A percentile compares a stretch with the other conserved stretches of the same genome.
phyloP scores from a whole-genome alignment of 169 alveolate genomes.

The Eimeria sp. region DNA sequence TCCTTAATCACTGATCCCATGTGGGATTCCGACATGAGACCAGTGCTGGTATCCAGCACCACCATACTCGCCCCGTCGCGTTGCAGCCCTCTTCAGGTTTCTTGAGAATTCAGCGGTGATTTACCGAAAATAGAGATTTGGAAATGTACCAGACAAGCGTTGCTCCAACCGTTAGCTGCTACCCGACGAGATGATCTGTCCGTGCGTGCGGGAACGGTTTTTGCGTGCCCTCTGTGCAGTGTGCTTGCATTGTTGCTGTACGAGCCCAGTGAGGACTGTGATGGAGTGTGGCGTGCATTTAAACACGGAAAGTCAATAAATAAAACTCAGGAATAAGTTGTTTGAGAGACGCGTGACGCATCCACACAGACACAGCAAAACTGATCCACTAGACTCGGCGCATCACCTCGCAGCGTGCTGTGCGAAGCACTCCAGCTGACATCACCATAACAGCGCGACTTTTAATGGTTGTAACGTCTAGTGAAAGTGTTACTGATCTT shows the following conservation, averaged over 20 bases:
- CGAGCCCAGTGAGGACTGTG: not conserved
- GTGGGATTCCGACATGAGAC: conserved; percentile 61
- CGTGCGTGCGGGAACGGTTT: conserved; percentile 13
- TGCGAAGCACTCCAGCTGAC: too few relatives aligned
- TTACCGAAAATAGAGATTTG: not conserved
- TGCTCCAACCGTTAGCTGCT: not conserved
- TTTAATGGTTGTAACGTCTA: too few relatives aligned
- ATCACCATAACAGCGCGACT: too few relatives aligned
- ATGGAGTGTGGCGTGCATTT: not conserved
- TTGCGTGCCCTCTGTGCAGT: not conserved
- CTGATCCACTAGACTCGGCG: not conserved
- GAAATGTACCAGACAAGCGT: not conserved
- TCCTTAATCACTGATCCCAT: conserved; percentile 75
- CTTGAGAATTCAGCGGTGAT: not conserved
- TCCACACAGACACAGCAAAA: too few relatives aligned
- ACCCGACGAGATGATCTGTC: not conserved
- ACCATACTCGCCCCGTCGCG: conserved; percentile 8
- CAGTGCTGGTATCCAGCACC: conserved; percentile 28
- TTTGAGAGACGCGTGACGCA: not conserved
- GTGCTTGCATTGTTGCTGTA: not conserved
- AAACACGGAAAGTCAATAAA: not conserved
- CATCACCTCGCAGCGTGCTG: not conserved
- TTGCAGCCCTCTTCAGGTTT: not conserved
- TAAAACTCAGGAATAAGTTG: not conserved
- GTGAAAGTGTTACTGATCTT: not conserved